A percentile compares a stretch with the other conserved stretches of the same genome.
phyloP scores from a whole-genome alignment of 192 early-diverging fungal species.

The Hyaloraphidium curvatum region DNA sequence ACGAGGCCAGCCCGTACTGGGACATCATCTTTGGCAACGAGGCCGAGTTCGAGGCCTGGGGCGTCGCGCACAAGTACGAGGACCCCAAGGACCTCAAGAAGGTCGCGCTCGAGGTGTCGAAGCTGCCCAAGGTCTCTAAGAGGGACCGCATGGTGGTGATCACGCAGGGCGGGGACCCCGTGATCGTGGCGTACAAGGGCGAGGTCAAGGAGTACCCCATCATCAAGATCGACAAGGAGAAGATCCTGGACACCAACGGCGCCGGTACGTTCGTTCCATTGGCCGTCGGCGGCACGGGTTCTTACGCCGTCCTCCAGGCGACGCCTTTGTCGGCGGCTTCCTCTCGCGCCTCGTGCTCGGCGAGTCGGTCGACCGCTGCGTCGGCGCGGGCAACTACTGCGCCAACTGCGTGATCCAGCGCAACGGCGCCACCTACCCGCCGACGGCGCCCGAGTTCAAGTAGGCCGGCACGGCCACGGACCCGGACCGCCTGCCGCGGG shows the following conservation, averaged over 20 bases:
- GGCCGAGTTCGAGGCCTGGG: neutral
- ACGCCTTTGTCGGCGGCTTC: slow-evolving; percentile 92
- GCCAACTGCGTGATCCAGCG: slow-evolving; percentile 60
- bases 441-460: no score
- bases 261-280: slow-evolving; percentile 43
- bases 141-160: slow-evolving; percentile 74
- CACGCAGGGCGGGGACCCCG: slow-evolving; percentile 67
- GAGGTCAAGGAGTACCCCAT: slow-evolving; percentile 3
- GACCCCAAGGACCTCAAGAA: slow-evolving; percentile 47
- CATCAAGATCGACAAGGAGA: slow-evolving; percentile 17
- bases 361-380: slow-evolving; percentile 34
- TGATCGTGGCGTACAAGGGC: slow-evolving; percentile 42
- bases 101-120: slow-evolving; percentile 36
- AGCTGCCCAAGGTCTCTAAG: slow-evolving; percentile 59
- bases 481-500: no score
- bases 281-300: neutral
- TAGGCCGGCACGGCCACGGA: no score
- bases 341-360: slow-evolving; percentile 64
- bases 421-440: neutral
- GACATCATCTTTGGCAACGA: slow-evolving; percentile 71
- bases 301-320: slow-evolving; percentile 13
- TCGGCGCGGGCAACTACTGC: slow-evolving; percentile 79
- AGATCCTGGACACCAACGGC: slow-evolving; percentile 94
- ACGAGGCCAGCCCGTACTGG: slow-evolving; percentile 62
- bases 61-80: neutral